Conservation (phyloP, 192 early-diverging fungal species). For the Backusella westeae region DNA sequence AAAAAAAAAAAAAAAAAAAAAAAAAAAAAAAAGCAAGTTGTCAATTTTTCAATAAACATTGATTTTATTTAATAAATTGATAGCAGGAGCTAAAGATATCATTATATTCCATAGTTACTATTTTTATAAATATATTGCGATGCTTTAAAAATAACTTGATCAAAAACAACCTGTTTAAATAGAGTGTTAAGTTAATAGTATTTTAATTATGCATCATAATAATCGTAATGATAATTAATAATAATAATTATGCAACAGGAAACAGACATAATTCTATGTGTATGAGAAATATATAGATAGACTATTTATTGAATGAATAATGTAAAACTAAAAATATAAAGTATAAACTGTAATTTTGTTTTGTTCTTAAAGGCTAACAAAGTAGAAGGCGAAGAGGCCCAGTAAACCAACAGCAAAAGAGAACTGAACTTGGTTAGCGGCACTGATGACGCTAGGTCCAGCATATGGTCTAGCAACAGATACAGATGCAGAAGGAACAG, state of each 20-base stretch:
- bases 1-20: neutral
- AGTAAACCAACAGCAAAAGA: neutral
- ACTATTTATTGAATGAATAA: neutral
- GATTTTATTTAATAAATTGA: neutral
- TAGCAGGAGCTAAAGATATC: neutral
- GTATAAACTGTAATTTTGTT: neutral
- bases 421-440: neutral
- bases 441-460: conserved; percentile 9
- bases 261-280: neutral
- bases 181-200: neutral
- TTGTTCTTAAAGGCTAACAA: neutral
- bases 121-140: neutral
- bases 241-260: neutral
- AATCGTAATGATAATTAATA: neutral
- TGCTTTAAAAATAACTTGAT: neutral
- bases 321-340: neutral
- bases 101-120: neutral
- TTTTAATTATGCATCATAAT: neutral
- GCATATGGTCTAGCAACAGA: conserved; percentile 13
- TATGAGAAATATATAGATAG: neutral
- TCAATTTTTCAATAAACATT: neutral
- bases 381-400: neutral
- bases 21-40: neutral
- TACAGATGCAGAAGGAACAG: neutral
- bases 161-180: neutral